These are phyloP conservation scores for Erysimum cheiranthoides DNA, from an alignment of 345 rosid species.

Conservation along the genomic window DNA sequence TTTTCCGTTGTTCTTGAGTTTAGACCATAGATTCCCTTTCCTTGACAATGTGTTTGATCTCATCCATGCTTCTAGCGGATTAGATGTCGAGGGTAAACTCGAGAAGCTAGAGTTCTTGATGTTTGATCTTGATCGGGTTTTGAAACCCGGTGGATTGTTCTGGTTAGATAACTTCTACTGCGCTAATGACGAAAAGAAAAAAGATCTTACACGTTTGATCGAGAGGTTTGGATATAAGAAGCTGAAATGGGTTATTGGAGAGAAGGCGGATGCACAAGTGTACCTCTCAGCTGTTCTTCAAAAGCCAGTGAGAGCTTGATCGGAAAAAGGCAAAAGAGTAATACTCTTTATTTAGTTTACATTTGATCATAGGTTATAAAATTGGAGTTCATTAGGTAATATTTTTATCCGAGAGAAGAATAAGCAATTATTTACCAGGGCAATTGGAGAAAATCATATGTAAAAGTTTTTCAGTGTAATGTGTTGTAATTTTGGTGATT, in stretches of 20 bases:
- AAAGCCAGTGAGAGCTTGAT: constrained; percentile 78
- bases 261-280: constrained; percentile 69
- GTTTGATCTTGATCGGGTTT: constrained; percentile 87
- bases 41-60: constrained; percentile 88
- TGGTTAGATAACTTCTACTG: constrained; percentile 90
- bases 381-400: constrained; percentile 11
- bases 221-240: constrained; percentile 93
- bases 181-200: constrained; percentile 72
- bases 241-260: constrained; percentile 94
- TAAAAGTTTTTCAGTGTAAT: constrained; percentile 9
- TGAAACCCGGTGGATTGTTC: constrained; percentile 82
- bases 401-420: constrained; percentile 27
- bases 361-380: constrained; percentile 37
- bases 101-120: constrained; percentile 93
- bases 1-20: constrained; percentile 83
- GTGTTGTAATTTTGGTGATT: constrained; percentile 21
- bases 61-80: constrained; percentile 67
- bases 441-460: constrained; percentile 9
- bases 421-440: constrained; percentile 31
- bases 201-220: constrained; percentile 67
- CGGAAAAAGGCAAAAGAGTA: background rate
- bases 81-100: constrained; percentile 68
- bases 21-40: constrained; percentile 91
- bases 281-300: constrained; percentile 90
- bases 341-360: no score